A percentile compares a stretch with the other conserved stretches of the same genome.
These are phyloP conservation scores for Sutorius australiensis DNA, from an alignment of 768 basidiomycete genomes.

Conservation along the genomic window DNA sequence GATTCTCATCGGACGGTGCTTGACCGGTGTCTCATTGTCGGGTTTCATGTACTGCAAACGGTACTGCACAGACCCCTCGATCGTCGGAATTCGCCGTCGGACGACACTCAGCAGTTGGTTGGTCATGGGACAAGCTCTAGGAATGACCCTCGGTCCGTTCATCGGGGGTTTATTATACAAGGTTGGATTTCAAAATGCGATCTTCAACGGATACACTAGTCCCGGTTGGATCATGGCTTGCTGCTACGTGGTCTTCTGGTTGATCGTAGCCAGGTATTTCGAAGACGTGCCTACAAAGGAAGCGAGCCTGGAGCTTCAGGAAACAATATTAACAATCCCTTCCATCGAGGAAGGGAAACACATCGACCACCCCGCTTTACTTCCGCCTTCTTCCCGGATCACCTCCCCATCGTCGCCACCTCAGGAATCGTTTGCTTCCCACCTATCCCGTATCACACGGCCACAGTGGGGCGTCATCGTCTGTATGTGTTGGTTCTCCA, in stretches of 20 bases:
- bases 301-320: slow-evolving; percentile 8
- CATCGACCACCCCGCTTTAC: neutral
- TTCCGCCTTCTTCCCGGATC: neutral
- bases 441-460: slow-evolving; percentile 16
- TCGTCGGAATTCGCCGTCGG: slow-evolving; percentile 60
- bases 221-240: slow-evolving; percentile 62
- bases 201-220: slow-evolving; percentile 67
- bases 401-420: neutral
- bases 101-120: slow-evolving; percentile 62
- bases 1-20: slow-evolving; percentile 67
- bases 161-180: slow-evolving; percentile 61
- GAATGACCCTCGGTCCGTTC: slow-evolving; percentile 62
- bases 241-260: slow-evolving; percentile 53
- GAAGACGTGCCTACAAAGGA: slow-evolving; percentile 35
- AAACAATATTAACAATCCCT: neutral
- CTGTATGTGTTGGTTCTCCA: slow-evolving; percentile 69
- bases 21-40: slow-evolving; percentile 57
- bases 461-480: slow-evolving; percentile 50
- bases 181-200: slow-evolving; percentile 47
- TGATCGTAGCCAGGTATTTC: slow-evolving; percentile 33
- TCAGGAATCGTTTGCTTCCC: slow-evolving; percentile 7
- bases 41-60: slow-evolving; percentile 67
- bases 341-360: slow-evolving; percentile 3
- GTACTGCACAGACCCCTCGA: slow-evolving; percentile 63
- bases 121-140: slow-evolving; percentile 59